phyloP scores from a whole-genome alignment of 306 rosid genomes.

The Gillenia trifoliata region DNA sequence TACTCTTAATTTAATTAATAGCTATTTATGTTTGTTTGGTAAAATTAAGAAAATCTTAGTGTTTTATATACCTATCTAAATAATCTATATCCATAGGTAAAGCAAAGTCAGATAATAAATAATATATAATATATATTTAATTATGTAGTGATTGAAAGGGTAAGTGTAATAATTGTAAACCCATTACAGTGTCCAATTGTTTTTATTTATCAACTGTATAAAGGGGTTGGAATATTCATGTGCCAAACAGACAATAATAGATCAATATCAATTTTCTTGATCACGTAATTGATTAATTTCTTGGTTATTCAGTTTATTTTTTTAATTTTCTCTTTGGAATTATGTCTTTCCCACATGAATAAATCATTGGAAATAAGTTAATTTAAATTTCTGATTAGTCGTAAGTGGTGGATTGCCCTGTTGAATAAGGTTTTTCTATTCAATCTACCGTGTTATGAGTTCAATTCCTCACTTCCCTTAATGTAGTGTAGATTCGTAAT shows the following conservation, averaged over 20 bases:
- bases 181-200: neutral
- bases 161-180: neutral
- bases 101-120: too few relatives aligned
- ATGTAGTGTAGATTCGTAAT: too few relatives aligned
- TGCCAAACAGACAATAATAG: neutral
- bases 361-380: neutral
- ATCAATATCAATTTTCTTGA: neutral
- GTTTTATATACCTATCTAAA: neutral
- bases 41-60: neutral
- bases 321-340: neutral
- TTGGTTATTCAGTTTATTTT: neutral
- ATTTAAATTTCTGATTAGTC: neutral
- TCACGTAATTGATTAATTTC: neutral
- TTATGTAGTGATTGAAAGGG: neutral
- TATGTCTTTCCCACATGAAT: neutral
- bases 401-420: too few relatives aligned
- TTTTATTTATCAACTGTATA: too few relatives aligned
- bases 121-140: too few relatives aligned
- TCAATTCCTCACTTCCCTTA: too few relatives aligned
- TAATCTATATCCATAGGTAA: neutral
- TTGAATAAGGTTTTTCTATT: neutral
- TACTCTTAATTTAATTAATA: neutral
- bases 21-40: neutral
- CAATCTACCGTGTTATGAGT: neutral
- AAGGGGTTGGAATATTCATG: neutral